Conservation (phyloP, 148 eudicot species). For the Chenopodium formosanum region DNA sequence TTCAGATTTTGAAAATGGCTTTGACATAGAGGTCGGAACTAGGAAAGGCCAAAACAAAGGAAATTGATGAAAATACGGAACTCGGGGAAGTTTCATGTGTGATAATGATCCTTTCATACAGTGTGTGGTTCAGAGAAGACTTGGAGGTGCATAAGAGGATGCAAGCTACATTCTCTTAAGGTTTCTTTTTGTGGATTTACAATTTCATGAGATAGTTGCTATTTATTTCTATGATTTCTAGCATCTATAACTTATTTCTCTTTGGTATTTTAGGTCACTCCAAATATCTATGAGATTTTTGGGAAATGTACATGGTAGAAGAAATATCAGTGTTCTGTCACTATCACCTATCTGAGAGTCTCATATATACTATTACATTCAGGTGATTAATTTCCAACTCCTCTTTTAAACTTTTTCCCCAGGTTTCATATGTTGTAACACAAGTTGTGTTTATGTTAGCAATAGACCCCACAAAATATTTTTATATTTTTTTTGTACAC, state of each 20-base stretch:
- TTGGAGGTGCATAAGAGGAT: slow-evolving; percentile 73
- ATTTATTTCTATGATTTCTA: background rate
- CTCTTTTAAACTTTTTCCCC: no score
- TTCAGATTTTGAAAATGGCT: background rate
- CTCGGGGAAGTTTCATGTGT: slow-evolving; percentile 21
- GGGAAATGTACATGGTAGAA: slow-evolving; percentile 79
- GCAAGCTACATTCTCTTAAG: slow-evolving; percentile 92
- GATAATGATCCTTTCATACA: slow-evolving; percentile 77
- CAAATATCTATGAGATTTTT: slow-evolving; percentile 57
- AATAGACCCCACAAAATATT: no score
- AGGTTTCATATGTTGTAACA: no score
- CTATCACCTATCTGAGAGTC: slow-evolving; percentile 25
- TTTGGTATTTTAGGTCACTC: slow-evolving; percentile 63
- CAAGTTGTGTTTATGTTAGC: no score
- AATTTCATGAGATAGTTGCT: background rate
- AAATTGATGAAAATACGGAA: slow-evolving; percentile 13
- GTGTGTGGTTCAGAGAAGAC: slow-evolving; percentile 68
- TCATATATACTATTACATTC: slow-evolving; percentile 82
- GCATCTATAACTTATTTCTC: slow-evolving; percentile 2
- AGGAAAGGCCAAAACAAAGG: background rate
- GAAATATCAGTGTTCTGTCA: slow-evolving; percentile 60
- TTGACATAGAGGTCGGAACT: background rate
- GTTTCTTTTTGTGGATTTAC: slow-evolving; percentile 31
- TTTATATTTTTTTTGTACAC: no score
- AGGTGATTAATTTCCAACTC: slow-evolving; percentile 41